Conservation (phyloP, 1,284 basidiomycete species). For the Boletus putidus region DNA sequence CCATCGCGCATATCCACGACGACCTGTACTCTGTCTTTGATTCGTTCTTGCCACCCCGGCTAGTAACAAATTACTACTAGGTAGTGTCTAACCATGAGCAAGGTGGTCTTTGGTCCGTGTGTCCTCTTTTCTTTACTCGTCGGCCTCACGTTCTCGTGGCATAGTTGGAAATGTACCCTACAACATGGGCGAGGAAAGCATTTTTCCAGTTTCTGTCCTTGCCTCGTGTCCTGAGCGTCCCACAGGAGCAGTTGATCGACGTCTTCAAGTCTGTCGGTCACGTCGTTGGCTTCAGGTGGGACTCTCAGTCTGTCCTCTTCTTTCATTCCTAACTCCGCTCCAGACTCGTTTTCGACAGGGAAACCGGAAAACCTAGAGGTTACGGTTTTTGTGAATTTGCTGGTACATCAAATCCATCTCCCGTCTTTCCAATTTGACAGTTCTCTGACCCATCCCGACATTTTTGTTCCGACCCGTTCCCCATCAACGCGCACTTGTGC, state of each 20-base stretch:
- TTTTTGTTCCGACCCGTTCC: slow-evolving; percentile 21
- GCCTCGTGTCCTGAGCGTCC: slow-evolving; percentile 15
- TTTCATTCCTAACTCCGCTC: slow-evolving; percentile 2
- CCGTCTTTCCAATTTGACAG: slow-evolving; percentile 31
- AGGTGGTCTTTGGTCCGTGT: slow-evolving; percentile 39
- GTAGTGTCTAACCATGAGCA: slow-evolving; percentile 31
- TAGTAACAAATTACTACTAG: too few species aligned
- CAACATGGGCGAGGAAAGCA: slow-evolving; percentile 72
- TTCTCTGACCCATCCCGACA: slow-evolving; percentile 44
- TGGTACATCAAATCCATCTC: slow-evolving; percentile 60
- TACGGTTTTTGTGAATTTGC: slow-evolving; percentile 98
- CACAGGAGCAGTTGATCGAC: slow-evolving; percentile 75
- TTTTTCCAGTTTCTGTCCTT: background rate
- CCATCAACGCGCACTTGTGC: slow-evolving; percentile 5
- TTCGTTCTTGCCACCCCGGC: background rate
- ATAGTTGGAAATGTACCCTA: slow-evolving; percentile 85
- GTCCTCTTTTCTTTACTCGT: background rate
- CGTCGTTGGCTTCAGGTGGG: slow-evolving; percentile 81
- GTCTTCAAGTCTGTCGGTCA: slow-evolving; percentile 86
- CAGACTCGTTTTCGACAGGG: slow-evolving; percentile 93
- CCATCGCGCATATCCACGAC: background rate
- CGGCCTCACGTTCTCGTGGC: slow-evolving; percentile 2
- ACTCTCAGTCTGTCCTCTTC: background rate
- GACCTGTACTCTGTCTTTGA: background rate
- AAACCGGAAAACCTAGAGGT: slow-evolving; percentile 94